Base-by-base conservation (phyloP, 2,329 filamentous ascomycete genomes). In the Corinectria fuckeliana region DNA sequence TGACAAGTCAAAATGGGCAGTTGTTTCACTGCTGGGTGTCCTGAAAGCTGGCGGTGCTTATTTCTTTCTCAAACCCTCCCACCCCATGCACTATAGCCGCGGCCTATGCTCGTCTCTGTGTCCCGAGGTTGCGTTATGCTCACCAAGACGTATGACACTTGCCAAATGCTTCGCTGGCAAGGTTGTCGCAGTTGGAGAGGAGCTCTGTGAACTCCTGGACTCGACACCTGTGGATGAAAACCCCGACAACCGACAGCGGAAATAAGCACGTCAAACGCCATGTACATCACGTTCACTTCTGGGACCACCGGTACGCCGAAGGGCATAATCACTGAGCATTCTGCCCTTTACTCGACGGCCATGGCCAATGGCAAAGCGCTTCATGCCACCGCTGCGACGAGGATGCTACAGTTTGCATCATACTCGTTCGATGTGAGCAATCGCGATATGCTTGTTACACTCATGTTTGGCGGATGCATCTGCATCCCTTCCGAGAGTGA, bases 291-390 rank as follows among this genome's bases (percentile, higher is more conserved):
- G 61, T 86, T 85, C 68, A 86, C 84, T 4, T 85, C 82, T 2
- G 84, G 84, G n/a, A 85, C 79, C 23, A 86, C 84, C 0, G 84
- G 84, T 4, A 74, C 73, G 13, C 84, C 84, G 0, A 86, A 86
- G 68, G 83, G 82, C 18, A 41, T 50, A 9, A 38, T 51, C 9
- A 45, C 48, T 1, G 21, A 50, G 26, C 48, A 51, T 28, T 30
- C 47, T 44, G 47, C 38, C n/a, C 49, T 56, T 42, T 41, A 41
- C 20, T 30, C 45, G 3, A 41, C 50, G 45, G 44, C 36, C 13
- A 32, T 56, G 45, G 34, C 53, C 18, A 50, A 50, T 42, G 45
- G 53, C 4, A 28, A 42, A 21, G 34, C 36, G 1, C 44, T 56
- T 26, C 1, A 23, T 2, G 5, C 36, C 14, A 36, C 34, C 3